Evolutionary conservation across 1,139 yeast species (phyloP), one percentile per base, ranked within the genome.

Genomic region (Nakaseomyces nivariensis): DNA sequence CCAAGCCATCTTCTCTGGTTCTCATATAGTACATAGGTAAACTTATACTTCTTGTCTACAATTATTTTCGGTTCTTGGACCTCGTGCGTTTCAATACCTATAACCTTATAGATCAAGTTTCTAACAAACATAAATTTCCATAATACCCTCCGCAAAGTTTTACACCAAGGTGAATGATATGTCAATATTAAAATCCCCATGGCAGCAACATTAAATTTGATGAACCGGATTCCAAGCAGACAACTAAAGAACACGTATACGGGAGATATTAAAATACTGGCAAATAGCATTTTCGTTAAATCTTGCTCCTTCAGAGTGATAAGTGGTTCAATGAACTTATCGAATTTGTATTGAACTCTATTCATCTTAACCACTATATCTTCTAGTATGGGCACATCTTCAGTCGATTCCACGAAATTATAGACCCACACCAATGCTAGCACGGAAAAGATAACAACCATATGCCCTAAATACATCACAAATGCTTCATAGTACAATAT

Each of bases 1-100:
- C 97, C 98, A 43, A 92, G 74, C 98, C 98, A 92, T 61, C 94
- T 82, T 63, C 98, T 81, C 70, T 92, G 98, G 66, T 92, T 92
- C 67, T 92, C 98, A 67, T 83, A 89, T n/a, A 92, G 74, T 1
- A 89, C 97, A 67, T 89, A 92, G 5, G 97, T 88, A 66, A 90
- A 92, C 53, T 92, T 72, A 27, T 41, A 41, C 13, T 41, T 41
- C 11, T 41, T 41, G n/a, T 41, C 44, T 1, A 41, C 11, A 8
- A 10, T 13, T 5, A 41, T 41, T 86, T 90, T 4, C 95, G 75
- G 58, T 78, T 82, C 34, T 79, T 49, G 25, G 36, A 7, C n/a
- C 32, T 49, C 24, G 31, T 29, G 29, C 29, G 49, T 38, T 45
- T 50, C 37, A 49, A 36, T 24, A 13, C 97, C 97, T 0, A 97